These are phyloP conservation scores for Apiospora rasikravindrae DNA, from an alignment of 2,329 filamentous ascomycete genomes.

Conservation along the genomic window DNA sequence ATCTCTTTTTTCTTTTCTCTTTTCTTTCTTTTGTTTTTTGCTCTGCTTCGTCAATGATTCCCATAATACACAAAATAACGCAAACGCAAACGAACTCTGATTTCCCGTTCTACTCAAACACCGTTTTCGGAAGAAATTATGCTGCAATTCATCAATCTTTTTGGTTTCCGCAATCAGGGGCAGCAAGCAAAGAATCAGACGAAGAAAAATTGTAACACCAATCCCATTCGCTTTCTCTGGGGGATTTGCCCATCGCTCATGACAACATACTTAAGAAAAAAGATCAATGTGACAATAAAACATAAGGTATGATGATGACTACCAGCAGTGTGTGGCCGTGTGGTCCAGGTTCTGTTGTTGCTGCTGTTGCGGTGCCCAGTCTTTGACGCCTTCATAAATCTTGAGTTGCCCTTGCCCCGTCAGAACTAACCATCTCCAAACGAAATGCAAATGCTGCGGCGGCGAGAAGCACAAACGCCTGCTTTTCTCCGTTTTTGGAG, in stretches of 20 bases:
- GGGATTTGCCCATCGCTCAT: not conserved
- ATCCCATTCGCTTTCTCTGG: not conserved
- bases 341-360: conserved; percentile 21
- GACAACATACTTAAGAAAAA: not conserved
- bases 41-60: not conserved
- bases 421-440: not conserved
- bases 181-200: not conserved
- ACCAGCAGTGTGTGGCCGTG: conserved; percentile 21
- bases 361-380: conserved; percentile 8
- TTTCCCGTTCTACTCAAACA: not conserved
- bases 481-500: not conserved
- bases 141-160: not conserved
- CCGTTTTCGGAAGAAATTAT: not conserved
- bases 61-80: not conserved
- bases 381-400: conserved; percentile 16
- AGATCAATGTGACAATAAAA: not conserved
- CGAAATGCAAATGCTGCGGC: conserved; percentile 18
- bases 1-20: not conserved
- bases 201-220: not conserved
- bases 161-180: not conserved
- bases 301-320: conserved; percentile 15
- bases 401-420: not conserved
- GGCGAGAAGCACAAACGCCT: conserved; percentile 9
- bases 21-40: too few species aligned
- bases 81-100: not conserved